A percentile compares a stretch with the other conserved stretches of the same genome.
Conservation (phyloP, 2,329 filamentous ascomycete species). For the Trichoderma koningii region DNA sequence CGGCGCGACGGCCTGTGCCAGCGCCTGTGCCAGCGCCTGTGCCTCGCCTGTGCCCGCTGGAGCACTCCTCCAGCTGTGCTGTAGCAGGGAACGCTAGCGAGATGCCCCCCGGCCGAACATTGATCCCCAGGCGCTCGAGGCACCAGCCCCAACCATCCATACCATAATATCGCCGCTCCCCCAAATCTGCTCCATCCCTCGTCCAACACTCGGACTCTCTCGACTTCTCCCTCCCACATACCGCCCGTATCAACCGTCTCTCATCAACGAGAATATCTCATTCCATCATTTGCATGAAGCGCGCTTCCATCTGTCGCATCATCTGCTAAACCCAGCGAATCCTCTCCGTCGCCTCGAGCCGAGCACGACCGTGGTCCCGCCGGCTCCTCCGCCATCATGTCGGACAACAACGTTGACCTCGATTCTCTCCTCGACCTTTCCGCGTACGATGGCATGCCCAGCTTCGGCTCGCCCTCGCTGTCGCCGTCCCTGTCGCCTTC, state of each 20-base stretch:
- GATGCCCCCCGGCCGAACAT: too few relatives aligned
- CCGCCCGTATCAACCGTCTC: too few relatives aligned
- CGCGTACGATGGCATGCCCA: slow-evolving; percentile 60
- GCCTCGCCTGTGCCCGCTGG: background rate
- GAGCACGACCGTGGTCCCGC: background rate
- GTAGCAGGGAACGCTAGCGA: background rate
- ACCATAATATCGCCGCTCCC: slow-evolving; percentile 28
- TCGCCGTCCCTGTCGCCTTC: slow-evolving; percentile 63
- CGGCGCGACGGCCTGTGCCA: too few relatives aligned
- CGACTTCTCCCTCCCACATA: slow-evolving; percentile 28
- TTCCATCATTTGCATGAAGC: too few relatives aligned
- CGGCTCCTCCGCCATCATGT: slow-evolving; percentile 38
- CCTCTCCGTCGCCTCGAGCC: background rate
- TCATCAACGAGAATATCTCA: too few relatives aligned
- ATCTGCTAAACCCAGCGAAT: background rate
- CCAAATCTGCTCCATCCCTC: slow-evolving; percentile 21
- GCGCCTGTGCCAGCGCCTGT: background rate
- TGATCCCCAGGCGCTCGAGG: background rate
- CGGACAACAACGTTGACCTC: slow-evolving; percentile 52
- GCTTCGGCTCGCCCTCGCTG: slow-evolving; percentile 62
- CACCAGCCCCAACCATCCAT: slow-evolving; percentile 33
- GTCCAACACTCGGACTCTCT: slow-evolving; percentile 30
- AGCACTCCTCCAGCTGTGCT: background rate
- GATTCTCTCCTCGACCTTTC: slow-evolving; percentile 63
- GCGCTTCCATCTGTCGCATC: too few relatives aligned